Evolutionary conservation across 1,139 yeast genomes (phyloP).

Genomic region (Hemisphaericaspora xylofermentans): DNA sequence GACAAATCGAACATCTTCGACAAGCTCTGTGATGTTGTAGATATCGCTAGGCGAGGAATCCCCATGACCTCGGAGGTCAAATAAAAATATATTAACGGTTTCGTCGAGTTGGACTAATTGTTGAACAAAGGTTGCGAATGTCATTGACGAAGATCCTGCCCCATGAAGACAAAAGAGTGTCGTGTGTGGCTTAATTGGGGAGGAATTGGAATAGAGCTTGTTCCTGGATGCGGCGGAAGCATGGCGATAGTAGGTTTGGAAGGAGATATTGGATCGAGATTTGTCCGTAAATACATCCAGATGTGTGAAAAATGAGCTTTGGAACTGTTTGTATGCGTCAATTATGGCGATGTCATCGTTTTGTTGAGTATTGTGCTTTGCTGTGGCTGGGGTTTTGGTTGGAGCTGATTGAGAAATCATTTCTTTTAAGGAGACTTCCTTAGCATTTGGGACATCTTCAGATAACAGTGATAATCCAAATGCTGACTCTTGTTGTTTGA

Average conservation of each 20-base stretch:
- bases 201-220: too few species aligned
- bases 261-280: conserved; percentile 16
- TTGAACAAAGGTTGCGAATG: conserved; percentile 61
- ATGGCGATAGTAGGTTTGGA: conserved; percentile 67
- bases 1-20: conserved; percentile 55
- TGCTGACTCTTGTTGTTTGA: conserved; percentile 37
- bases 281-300: conserved; percentile 7
- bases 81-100: conserved; percentile 56
- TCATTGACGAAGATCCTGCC: conserved; percentile 85
- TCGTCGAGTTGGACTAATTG: conserved; percentile 23
- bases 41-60: conserved; percentile 28
- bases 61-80: conserved; percentile 89
- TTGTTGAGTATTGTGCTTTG: not conserved
- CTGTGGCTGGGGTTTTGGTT: not conserved
- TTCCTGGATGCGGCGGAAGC: too few species aligned
- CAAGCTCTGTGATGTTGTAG: conserved; percentile 52
- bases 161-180: conserved; percentile 85
- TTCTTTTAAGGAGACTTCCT: not conserved
- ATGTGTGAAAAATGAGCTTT: conserved; percentile 21
- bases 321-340: conserved; percentile 13
- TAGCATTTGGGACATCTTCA: conserved; percentile 22
- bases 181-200: too few species aligned
- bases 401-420: not conserved
- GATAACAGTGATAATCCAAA: conserved; percentile 33
- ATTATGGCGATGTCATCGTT: conserved; percentile 7